Evolutionary conservation across 306 rosid genomes (phyloP).

Genomic region (Fagus sylvatica): DNA sequence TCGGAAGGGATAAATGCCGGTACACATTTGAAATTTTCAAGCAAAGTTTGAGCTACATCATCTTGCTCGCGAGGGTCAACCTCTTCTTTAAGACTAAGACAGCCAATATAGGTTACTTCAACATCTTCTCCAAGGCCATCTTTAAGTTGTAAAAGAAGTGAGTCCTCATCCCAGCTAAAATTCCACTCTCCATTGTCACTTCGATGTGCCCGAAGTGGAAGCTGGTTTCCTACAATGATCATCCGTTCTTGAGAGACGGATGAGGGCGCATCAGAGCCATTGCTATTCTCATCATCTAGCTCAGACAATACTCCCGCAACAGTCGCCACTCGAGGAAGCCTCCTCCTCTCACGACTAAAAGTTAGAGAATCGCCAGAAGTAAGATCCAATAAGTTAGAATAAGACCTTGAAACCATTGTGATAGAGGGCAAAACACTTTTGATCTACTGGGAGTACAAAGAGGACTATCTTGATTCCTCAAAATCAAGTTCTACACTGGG

Average conservation of each 20-base stretch:
- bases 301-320: constrained; percentile 84
- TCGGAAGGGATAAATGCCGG: constrained; percentile 79
- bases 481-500: constrained; percentile 18
- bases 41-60: constrained; percentile 77
- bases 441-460: constrained; percentile 19
- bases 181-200: constrained; percentile 58
- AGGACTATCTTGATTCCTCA: constrained; percentile 30
- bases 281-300: constrained; percentile 70
- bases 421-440: constrained; percentile 7
- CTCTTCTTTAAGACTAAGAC: constrained; percentile 82
- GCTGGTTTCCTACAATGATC: constrained; percentile 88
- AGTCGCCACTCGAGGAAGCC: constrained; percentile 84
- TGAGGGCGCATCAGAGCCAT: constrained; percentile 80
- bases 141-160: constrained; percentile 84
- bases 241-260: constrained; percentile 73
- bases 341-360: constrained; percentile 66
- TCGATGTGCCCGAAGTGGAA: constrained; percentile 57
- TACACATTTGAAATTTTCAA: constrained; percentile 74
- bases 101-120: constrained; percentile 77
- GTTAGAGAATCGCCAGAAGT: constrained; percentile 65
- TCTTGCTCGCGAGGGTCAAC: constrained; percentile 69
- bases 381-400: constrained; percentile 81
- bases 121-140: constrained; percentile 90
- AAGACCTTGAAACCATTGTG: constrained; percentile 83
- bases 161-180: constrained; percentile 85